Percentiles rank a stretch among this genome's conserved stretches.
phyloP scores from a whole-genome alignment of 108 stramenopile species.

The Nitzschia sp. region DNA sequence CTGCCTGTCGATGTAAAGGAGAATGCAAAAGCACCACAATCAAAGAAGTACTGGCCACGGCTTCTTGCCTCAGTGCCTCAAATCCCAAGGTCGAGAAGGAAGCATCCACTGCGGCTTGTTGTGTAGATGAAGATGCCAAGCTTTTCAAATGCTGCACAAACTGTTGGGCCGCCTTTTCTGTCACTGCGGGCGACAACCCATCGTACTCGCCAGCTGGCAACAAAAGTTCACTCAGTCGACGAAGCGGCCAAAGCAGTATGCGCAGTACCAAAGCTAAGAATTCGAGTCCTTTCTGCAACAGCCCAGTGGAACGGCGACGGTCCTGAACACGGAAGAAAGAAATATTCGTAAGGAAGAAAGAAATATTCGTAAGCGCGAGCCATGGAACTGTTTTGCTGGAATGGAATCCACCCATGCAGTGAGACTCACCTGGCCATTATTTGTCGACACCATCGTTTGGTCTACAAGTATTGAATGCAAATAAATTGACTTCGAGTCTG shows the following conservation, averaged over 20 bases:
- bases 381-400: too few species aligned
- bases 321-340: constrained; percentile 10
- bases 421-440: too few species aligned
- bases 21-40: constrained; percentile 72
- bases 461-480: too few species aligned
- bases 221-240: constrained; percentile 29
- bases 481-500: too few species aligned
- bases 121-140: constrained; percentile 4
- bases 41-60: constrained; percentile 46
- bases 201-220: constrained; percentile 63
- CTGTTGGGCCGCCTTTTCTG: constrained; percentile 64
- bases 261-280: constrained; percentile 14
- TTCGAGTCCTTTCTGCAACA: not conserved
- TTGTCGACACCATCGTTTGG: too few species aligned
- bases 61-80: constrained; percentile 46
- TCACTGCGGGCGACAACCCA: constrained; percentile 49
- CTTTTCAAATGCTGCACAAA: constrained; percentile 48
- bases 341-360: too few species aligned
- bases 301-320: constrained; percentile 3
- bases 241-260: constrained; percentile 52
- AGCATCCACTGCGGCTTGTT: constrained; percentile 10
- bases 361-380: too few species aligned
- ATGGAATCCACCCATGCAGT: too few species aligned
- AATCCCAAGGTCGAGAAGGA: constrained; percentile 40
- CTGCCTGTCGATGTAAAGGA: constrained; percentile 60